These are phyloP conservation scores for Didymella keratinophila DNA, from an alignment of 2,329 filamentous ascomycete species.

Conservation along the genomic window DNA sequence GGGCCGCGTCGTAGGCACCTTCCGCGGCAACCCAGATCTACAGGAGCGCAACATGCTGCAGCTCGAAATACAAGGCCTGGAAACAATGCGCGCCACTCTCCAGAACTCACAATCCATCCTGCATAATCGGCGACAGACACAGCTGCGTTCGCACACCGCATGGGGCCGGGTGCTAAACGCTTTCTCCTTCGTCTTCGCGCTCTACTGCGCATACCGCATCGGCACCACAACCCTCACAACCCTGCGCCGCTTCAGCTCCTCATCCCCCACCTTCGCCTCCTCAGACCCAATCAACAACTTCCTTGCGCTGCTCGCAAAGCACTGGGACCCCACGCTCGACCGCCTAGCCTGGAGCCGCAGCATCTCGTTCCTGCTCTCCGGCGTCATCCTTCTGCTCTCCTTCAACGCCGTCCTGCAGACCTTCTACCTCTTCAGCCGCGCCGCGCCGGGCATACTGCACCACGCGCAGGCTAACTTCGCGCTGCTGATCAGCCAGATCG, in stretches of 20 bases:
- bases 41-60: slow-evolving; percentile 65
- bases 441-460: slow-evolving; percentile 74
- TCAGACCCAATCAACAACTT: slow-evolving; percentile 86
- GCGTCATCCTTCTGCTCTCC: slow-evolving; percentile 81
- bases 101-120: slow-evolving; percentile 70
- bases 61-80: slow-evolving; percentile 79
- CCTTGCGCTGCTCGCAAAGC: slow-evolving; percentile 78
- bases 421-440: slow-evolving; percentile 79
- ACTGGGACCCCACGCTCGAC: slow-evolving; percentile 85
- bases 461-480: slow-evolving; percentile 81
- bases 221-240: slow-evolving; percentile 74
- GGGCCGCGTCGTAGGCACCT: slow-evolving; percentile 74
- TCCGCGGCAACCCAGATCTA: slow-evolving; percentile 68
- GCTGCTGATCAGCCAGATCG: slow-evolving; percentile 79
- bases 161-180: slow-evolving; percentile 70
- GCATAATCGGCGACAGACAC: slow-evolving; percentile 67
- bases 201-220: slow-evolving; percentile 88
- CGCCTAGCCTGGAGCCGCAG: slow-evolving; percentile 83
- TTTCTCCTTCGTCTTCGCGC: slow-evolving; percentile 73
- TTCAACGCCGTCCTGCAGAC: slow-evolving; percentile 88
- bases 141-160: slow-evolving; percentile 71
- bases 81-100: slow-evolving; percentile 79
- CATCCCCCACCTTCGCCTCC: slow-evolving; percentile 65
- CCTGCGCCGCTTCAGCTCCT: slow-evolving; percentile 65
- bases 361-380: slow-evolving; percentile 83